phyloP scores from a whole-genome alignment of 129 eudicot species.

The Chrysanthemum lavandulifolium region DNA sequence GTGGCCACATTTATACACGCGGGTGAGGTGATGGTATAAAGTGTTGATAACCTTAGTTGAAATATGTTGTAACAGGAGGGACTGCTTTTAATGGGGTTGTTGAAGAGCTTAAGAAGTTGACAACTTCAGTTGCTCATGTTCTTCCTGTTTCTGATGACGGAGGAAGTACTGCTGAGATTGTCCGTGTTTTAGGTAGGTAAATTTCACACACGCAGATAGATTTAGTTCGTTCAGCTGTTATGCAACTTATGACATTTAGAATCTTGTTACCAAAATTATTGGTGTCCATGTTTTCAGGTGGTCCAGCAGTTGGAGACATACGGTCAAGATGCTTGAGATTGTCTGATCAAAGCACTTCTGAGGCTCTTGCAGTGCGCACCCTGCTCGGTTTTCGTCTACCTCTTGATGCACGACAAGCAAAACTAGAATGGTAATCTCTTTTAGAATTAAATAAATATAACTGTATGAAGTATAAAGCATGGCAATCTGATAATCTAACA shows the following conservation, averaged over 20 bases:
- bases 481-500: conserved; percentile 45
- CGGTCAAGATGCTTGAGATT: conserved; percentile 90
- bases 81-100: conserved; percentile 51
- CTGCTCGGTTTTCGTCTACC: conserved; percentile 89
- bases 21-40: too few relatives aligned
- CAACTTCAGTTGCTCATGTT: conserved; percentile 89
- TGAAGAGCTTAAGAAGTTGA: conserved; percentile 87
- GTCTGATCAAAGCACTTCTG: conserved; percentile 86
- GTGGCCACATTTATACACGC: too few relatives aligned
- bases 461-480: not conserved
- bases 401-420: conserved; percentile 68
- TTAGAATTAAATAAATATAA: conserved; percentile 1
- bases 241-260: not conserved
- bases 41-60: too few relatives aligned
- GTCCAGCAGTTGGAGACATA: conserved; percentile 99
- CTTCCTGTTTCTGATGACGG: conserved; percentile 99
- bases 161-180: conserved; percentile 99
- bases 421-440: conserved; percentile 68
- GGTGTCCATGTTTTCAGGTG: conserved; percentile 53
- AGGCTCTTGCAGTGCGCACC: conserved; percentile 89
- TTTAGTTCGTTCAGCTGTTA: too few relatives aligned
- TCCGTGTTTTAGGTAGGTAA: conserved; percentile 82
- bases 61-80: too few relatives aligned
- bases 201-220: not conserved
- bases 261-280: conserved; percentile 6